A percentile compares a stretch with the other conserved stretches of the same genome.
Conservation (phyloP, 2,329 filamentous ascomycete species). For the Fusarium acutatum region DNA sequence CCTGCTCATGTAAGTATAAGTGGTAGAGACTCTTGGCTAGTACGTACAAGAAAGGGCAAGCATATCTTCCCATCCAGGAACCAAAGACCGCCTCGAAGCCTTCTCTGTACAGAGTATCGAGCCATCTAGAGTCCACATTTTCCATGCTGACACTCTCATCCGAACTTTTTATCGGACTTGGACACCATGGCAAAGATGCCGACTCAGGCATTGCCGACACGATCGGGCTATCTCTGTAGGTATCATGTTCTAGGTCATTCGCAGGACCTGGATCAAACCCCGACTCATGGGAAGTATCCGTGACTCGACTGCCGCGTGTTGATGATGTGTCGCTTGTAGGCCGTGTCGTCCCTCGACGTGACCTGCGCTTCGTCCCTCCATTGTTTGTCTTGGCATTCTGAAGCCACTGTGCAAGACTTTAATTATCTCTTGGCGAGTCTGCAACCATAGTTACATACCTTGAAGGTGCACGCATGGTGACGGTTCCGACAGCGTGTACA, state of each 20-base stretch:
- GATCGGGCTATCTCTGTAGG: background rate
- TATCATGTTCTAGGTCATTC: background rate
- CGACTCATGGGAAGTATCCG: background rate
- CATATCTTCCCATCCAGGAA: constrained; percentile 53
- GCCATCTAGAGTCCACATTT: constrained; percentile 33
- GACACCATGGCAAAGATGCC: background rate
- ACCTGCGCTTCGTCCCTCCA: constrained; percentile 16
- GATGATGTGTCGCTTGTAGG: constrained; percentile 21
- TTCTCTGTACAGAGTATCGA: constrained; percentile 45
- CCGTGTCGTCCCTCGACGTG: constrained; percentile 16
- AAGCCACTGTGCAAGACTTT: constrained; percentile 35
- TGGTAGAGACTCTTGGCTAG: background rate
- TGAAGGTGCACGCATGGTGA: constrained; percentile 42
- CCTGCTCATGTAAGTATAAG: constrained; percentile 17
- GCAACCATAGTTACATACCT: constrained; percentile 18
- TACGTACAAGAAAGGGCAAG: constrained; percentile 53
- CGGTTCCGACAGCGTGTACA: constrained; percentile 66
- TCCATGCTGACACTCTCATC: background rate
- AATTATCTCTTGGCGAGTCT: background rate
- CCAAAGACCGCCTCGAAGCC: constrained; percentile 53
- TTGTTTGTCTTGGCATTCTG: constrained; percentile 30
- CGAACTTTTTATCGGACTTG: background rate
- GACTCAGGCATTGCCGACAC: background rate
- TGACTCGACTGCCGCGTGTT: background rate
- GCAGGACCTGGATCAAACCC: background rate